phyloP scores from a whole-genome alignment of 2,329 filamentous ascomycete genomes.

The Apiospora pterosperma region DNA sequence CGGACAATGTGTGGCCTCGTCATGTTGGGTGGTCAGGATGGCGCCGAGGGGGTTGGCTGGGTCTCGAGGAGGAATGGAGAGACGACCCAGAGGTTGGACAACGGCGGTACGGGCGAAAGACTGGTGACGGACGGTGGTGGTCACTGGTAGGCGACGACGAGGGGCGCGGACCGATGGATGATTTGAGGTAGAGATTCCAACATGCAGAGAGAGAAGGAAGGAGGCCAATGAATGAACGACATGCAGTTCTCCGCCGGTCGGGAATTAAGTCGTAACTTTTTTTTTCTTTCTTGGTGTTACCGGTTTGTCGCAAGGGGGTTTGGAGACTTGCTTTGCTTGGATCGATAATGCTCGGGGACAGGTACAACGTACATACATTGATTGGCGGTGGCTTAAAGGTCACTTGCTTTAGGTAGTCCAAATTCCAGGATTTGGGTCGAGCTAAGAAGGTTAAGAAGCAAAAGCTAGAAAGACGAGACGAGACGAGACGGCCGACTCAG shows the following conservation, averaged over 20 bases:
- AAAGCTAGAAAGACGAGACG: too few species aligned
- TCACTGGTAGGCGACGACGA: background rate
- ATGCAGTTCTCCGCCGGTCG: background rate
- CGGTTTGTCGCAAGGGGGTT: background rate
- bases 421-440: too few species aligned
- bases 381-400: too few species aligned
- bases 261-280: background rate
- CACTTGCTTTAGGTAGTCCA: background rate
- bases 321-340: background rate
- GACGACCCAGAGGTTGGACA: background rate
- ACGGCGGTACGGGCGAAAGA: background rate
- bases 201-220: background rate
- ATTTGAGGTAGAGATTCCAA: background rate
- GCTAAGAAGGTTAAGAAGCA: too few species aligned
- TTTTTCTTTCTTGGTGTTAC: background rate
- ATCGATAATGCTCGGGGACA: background rate
- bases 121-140: background rate
- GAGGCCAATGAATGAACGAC: background rate
- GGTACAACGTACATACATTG: too few species aligned
- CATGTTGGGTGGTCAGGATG: constrained; percentile 39
- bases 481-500: too few species aligned
- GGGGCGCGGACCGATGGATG: background rate
- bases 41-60: background rate
- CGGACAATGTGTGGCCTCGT: constrained; percentile 58
- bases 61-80: background rate